Percentiles rank a stretch among this genome's conserved stretches.
Evolutionary conservation across 163 green algal species (phyloP).

Genomic region (Dunaliella salina): DNA sequence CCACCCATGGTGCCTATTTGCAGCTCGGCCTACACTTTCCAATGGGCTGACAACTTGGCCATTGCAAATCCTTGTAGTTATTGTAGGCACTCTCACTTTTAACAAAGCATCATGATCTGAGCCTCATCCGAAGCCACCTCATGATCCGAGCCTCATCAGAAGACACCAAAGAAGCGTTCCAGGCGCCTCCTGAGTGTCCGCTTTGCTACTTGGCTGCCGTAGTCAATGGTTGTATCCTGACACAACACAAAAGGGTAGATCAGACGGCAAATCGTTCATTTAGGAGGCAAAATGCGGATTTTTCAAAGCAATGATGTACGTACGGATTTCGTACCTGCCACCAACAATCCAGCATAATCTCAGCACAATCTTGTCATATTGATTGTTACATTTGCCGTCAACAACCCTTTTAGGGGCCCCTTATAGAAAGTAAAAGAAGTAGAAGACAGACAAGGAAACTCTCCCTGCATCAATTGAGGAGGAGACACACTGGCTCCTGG

Average conservation of each 20-base stretch:
- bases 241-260: background rate
- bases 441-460: too few species aligned
- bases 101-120: too few species aligned
- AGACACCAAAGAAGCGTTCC: background rate
- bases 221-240: background rate
- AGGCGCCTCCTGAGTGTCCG: background rate
- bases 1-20: too few species aligned
- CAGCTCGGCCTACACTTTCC: too few species aligned
- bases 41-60: too few species aligned
- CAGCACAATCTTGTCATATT: background rate
- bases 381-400: background rate
- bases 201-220: background rate
- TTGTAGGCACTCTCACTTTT: too few species aligned
- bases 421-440: too few species aligned
- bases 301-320: background rate
- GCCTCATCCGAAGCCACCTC: background rate
- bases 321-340: background rate
- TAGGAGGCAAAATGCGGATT: background rate
- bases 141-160: background rate
- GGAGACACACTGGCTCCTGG: too few species aligned
- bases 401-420: too few species aligned
- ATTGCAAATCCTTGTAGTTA: too few species aligned
- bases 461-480: too few species aligned
- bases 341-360: background rate
- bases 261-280: too few species aligned